Conservation (phyloP, 2,329 filamentous ascomycete genomes). For the Xylaria sp. region DNA sequence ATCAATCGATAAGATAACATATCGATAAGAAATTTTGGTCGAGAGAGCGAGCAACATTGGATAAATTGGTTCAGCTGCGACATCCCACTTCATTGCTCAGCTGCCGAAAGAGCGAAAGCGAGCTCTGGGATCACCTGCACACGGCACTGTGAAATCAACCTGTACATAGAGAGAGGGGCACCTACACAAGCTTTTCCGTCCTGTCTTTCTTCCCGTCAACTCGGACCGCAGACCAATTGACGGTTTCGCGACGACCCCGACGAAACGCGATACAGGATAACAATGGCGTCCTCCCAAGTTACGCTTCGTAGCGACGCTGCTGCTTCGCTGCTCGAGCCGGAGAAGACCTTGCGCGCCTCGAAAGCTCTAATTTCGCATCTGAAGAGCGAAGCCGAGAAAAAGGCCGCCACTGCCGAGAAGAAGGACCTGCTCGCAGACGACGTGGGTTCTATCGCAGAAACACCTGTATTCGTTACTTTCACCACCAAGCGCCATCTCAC, state of each 20-base stretch:
- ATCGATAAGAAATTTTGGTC: slow-evolving; percentile 32
- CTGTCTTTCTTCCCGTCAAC: not conserved
- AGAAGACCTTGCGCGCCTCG: slow-evolving; percentile 64
- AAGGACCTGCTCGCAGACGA: slow-evolving; percentile 60
- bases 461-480: slow-evolving; percentile 65
- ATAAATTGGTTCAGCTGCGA: slow-evolving; percentile 5
- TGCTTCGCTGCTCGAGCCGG: slow-evolving; percentile 43
- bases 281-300: slow-evolving; percentile 44
- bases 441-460: slow-evolving; percentile 51
- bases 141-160: not conserved
- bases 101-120: not conserved
- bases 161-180: not conserved
- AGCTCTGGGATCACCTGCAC: not conserved
- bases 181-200: not conserved
- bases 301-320: slow-evolving; percentile 41
- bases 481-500: slow-evolving; percentile 69
- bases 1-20: not conserved
- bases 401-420: slow-evolving; percentile 54
- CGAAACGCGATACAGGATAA: not conserved
- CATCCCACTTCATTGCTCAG: slow-evolving; percentile 16
- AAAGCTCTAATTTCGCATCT: slow-evolving; percentile 67
- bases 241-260: not conserved
- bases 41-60: slow-evolving; percentile 2
- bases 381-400: slow-evolving; percentile 59
- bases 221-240: not conserved